phyloP scores from a whole-genome alignment of 2,329 filamentous ascomycete genomes.

The Epichloe uncinata region DNA sequence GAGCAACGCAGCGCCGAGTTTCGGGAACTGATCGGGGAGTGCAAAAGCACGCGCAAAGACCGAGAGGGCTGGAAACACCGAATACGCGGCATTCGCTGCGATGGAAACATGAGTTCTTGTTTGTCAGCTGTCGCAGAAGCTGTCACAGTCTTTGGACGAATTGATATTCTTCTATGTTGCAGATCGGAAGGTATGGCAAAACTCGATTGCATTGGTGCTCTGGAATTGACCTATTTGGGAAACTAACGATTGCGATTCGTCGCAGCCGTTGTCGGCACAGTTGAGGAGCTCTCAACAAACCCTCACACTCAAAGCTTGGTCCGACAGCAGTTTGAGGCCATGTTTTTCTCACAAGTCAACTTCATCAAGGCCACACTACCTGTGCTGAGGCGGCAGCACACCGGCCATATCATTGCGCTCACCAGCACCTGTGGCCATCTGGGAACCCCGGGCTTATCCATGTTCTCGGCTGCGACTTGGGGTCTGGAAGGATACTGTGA shows the following conservation, averaged over 20 bases:
- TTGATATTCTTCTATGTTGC: conserved; percentile 86
- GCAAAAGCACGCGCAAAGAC: conserved; percentile 47
- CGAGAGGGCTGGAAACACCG: conserved; percentile 71
- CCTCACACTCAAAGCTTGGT: conserved; percentile 64
- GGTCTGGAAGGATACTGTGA: conserved; percentile 94
- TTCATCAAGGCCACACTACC: conserved; percentile 84
- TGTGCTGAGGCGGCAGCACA: conserved; percentile 63
- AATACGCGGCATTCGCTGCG: conserved; percentile 52
- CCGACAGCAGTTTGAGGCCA: conserved; percentile 82
- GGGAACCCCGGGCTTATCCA: conserved; percentile 78
- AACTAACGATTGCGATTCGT: not conserved
- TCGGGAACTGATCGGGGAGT: conserved; percentile 61
- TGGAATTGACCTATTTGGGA: no score
- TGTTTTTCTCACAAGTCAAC: conserved; percentile 93
- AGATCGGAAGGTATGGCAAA: conserved; percentile 58
- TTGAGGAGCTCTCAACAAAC: conserved; percentile 75
- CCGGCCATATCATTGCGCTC: conserved; percentile 80
- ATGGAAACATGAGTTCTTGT: conserved; percentile 57
- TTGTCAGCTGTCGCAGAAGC: conserved; percentile 80
- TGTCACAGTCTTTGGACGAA: conserved; percentile 66
- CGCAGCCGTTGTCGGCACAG: conserved; percentile 70
- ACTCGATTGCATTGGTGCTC: no score
- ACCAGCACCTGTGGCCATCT: conserved; percentile 87
- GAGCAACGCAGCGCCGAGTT: conserved; percentile 66
- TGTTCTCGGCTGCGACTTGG: conserved; percentile 89